Conservation (phyloP, 2,329 filamentous ascomycete genomes). For the Aspergillus bombycis region DNA sequence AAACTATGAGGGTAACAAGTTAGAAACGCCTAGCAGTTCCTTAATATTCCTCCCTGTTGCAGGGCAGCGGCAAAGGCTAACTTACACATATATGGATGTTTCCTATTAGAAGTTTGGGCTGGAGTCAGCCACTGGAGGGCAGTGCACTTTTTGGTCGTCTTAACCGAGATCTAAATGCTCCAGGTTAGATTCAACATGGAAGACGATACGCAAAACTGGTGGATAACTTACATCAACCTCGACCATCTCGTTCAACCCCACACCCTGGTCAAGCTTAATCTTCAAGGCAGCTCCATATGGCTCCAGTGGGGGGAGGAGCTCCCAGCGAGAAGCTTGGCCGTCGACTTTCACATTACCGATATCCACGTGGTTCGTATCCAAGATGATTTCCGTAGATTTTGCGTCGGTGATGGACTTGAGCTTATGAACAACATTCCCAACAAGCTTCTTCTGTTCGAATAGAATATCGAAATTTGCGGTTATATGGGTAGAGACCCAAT, state of each 20-base stretch:
- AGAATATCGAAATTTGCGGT: conserved; percentile 79
- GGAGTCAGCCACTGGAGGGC: conserved; percentile 95
- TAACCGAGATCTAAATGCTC: conserved; percentile 62
- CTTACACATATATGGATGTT: conserved; percentile 87
- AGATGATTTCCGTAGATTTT: conserved; percentile 73
- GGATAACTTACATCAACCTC: conserved; percentile 49
- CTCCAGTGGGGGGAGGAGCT: conserved; percentile 68
- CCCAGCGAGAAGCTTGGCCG: conserved; percentile 67
- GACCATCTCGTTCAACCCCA: conserved; percentile 51
- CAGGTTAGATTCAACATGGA: conserved; percentile 4
- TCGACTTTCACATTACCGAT: conserved; percentile 73
- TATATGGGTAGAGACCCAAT: conserved; percentile 83
- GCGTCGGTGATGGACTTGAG: conserved; percentile 76
- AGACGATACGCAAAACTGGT: not conserved
- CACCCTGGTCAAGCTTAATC: conserved; percentile 51
- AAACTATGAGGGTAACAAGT: conserved; percentile 55
- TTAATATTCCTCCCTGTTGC: not conserved
- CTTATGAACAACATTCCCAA: conserved; percentile 74
- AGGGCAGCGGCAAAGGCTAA: conserved; percentile 6
- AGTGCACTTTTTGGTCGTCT: conserved; percentile 86
- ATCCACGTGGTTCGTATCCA: conserved; percentile 85
- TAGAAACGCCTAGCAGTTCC: not conserved
- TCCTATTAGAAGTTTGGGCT: conserved; percentile 91
- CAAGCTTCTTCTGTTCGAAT: conserved; percentile 76
- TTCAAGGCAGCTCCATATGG: conserved; percentile 63